Evolutionary conservation across 352 stramenopile genomes (phyloP).

Genomic region (Phytophthora megakarya): DNA sequence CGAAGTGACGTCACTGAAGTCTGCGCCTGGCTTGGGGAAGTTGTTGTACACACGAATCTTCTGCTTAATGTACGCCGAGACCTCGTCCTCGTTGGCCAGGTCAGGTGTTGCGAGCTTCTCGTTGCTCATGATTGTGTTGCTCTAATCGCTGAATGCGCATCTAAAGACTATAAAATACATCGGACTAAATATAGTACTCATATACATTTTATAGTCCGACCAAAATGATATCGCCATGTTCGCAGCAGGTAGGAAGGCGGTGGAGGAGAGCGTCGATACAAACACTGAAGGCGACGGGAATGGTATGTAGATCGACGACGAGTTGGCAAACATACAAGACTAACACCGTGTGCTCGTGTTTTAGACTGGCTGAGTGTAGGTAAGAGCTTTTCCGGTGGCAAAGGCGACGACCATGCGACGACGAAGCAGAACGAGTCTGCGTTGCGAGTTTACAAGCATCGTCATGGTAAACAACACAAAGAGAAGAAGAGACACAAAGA

Average conservation of each 20-base stretch:
- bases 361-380: slow-evolving; percentile 57
- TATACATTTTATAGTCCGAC: slow-evolving; percentile 1
- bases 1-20: slow-evolving; percentile 79
- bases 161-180: background rate
- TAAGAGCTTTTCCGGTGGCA: slow-evolving; percentile 35
- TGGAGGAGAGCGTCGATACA: slow-evolving; percentile 1
- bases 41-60: slow-evolving; percentile 74
- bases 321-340: background rate
- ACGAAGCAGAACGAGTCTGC: slow-evolving; percentile 12
- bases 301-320: background rate
- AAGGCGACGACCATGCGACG: slow-evolving; percentile 5
- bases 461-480: slow-evolving; percentile 20
- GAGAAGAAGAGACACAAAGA: slow-evolving; percentile 35
- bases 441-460: slow-evolving; percentile 44
- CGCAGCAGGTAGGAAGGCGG: slow-evolving; percentile 29
- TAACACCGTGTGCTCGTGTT: slow-evolving; percentile 1
- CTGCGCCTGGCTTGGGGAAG: slow-evolving; percentile 55
- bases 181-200: slow-evolving; percentile 3
- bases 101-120: slow-evolving; percentile 33
- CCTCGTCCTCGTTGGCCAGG: slow-evolving; percentile 51
- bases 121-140: slow-evolving; percentile 25
- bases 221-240: slow-evolving; percentile 30
- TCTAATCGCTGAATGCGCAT: slow-evolving; percentile 9
- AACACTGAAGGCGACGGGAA: background rate
- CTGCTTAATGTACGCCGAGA: slow-evolving; percentile 64